phyloP scores from a whole-genome alignment of 148 eudicot genomes.

The Rheum nobile region DNA sequence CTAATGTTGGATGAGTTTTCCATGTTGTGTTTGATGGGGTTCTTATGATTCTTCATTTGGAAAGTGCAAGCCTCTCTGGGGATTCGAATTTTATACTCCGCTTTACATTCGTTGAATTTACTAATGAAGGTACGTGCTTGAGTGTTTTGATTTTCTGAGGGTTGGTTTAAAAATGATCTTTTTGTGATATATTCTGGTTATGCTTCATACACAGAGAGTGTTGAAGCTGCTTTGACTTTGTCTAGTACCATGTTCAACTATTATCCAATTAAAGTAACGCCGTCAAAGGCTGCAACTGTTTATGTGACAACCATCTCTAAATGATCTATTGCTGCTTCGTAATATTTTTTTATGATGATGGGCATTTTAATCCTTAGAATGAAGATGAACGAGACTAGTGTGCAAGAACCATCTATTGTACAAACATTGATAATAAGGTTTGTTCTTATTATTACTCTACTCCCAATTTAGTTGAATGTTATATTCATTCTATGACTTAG shows the following conservation, averaged over 20 bases:
- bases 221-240: constrained; percentile 67
- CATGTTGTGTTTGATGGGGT: too few relatives aligned
- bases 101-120: constrained; percentile 87
- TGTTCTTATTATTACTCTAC: background rate
- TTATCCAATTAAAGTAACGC: constrained; percentile 83
- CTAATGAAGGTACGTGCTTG: constrained; percentile 54
- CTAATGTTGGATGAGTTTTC: too few relatives aligned
- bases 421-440: constrained; percentile 94
- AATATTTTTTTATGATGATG: too few relatives aligned
- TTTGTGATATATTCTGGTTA: background rate
- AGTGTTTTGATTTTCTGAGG: background rate
- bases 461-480: background rate
- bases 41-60: too few relatives aligned
- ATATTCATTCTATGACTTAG: background rate
- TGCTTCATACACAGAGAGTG: constrained; percentile 46
- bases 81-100: constrained; percentile 87
- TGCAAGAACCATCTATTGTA: constrained; percentile 86
- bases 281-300: constrained; percentile 96
- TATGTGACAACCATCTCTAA: background rate
- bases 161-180: background rate
- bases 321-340: background rate
- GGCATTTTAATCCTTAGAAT: constrained; percentile 32
- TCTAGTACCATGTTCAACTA: constrained; percentile 90
- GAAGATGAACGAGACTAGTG: constrained; percentile 98
- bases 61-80: too few relatives aligned